phyloP scores from a whole-genome alignment of 805 yeast genomes.

The Candida khao-thaluensis region DNA sequence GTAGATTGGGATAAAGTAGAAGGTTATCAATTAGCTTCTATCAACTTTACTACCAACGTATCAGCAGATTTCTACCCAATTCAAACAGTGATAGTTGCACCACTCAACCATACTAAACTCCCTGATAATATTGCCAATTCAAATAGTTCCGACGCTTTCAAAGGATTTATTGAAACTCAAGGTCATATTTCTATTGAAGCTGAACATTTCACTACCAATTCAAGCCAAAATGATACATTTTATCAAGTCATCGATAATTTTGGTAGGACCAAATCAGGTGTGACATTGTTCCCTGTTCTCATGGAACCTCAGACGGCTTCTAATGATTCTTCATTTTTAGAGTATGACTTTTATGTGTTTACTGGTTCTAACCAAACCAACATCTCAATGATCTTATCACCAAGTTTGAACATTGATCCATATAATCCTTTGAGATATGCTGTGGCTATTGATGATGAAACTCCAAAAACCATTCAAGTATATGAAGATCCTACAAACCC shows the following conservation, averaged over 20 bases:
- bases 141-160: slow-evolving; percentile 4
- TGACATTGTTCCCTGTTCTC: slow-evolving; percentile 17
- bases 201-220: slow-evolving; percentile 13
- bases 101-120: slow-evolving; percentile 14
- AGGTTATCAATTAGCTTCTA: slow-evolving; percentile 14
- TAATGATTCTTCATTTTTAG: slow-evolving; percentile 15
- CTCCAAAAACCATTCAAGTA: slow-evolving; percentile 19
- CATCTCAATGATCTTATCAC: slow-evolving; percentile 18
- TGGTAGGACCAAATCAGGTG: slow-evolving; percentile 19
- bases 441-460: slow-evolving; percentile 22
- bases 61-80: slow-evolving; percentile 9
- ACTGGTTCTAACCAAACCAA: slow-evolving; percentile 16
- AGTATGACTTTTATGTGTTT: slow-evolving; percentile 17
- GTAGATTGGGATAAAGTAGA: slow-evolving; percentile 19
- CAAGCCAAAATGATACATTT: slow-evolving; percentile 13
- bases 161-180: slow-evolving; percentile 18
- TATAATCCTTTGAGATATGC: slow-evolving; percentile 21
- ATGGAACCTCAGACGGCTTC: slow-evolving; percentile 17
- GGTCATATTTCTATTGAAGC: slow-evolving; percentile 19
- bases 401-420: slow-evolving; percentile 22
- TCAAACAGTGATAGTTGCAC: slow-evolving; percentile 15
- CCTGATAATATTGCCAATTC: slow-evolving; percentile 4
- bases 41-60: slow-evolving; percentile 16
- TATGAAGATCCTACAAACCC: slow-evolving; percentile 16
- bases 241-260: slow-evolving; percentile 13